A percentile compares a stretch with the other conserved stretches of the same genome.
Conservation (phyloP, 495 filamentous ascomycete genomes). For the Apiosordaria backusii region DNA sequence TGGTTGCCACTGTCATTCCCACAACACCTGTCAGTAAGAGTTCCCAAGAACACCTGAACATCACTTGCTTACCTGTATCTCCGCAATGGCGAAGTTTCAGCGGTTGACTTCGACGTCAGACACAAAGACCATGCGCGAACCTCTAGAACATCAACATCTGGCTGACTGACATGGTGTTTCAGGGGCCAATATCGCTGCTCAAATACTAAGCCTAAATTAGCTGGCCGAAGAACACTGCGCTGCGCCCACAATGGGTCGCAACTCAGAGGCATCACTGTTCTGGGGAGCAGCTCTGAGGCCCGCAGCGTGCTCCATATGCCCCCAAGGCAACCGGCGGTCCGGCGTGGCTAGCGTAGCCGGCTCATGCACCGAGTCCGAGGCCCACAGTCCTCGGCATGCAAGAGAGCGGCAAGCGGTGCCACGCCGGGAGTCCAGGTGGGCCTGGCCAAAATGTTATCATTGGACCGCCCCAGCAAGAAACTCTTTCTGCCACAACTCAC, state of each 20-base stretch:
- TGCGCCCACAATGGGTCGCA: not conserved
- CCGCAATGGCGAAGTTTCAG: not conserved
- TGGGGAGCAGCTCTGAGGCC: not conserved
- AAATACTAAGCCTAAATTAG: constrained; percentile 4
- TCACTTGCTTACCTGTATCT: not conserved
- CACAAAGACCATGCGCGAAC: no score
- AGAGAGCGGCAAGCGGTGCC: not conserved
- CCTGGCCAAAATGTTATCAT: not conserved
- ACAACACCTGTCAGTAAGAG: not conserved
- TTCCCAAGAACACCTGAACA: not conserved
- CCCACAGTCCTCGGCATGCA: not conserved
- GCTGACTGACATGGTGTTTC: not conserved
- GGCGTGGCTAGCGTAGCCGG: not conserved
- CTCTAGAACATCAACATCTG: not conserved
- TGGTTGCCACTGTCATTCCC: not conserved
- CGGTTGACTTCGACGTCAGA: no score
- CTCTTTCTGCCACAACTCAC: not conserved
- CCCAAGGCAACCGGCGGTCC: not conserved
- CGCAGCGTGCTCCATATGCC: not conserved
- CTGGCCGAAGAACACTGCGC: not conserved
- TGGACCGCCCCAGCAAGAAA: not conserved
- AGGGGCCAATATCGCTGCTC: not conserved
- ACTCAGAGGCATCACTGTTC: not conserved
- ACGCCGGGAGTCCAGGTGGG: not conserved
- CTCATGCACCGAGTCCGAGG: not conserved